Conservation (phyloP, 441 rosid genomes). For the Syzygium syzygioides region DNA sequence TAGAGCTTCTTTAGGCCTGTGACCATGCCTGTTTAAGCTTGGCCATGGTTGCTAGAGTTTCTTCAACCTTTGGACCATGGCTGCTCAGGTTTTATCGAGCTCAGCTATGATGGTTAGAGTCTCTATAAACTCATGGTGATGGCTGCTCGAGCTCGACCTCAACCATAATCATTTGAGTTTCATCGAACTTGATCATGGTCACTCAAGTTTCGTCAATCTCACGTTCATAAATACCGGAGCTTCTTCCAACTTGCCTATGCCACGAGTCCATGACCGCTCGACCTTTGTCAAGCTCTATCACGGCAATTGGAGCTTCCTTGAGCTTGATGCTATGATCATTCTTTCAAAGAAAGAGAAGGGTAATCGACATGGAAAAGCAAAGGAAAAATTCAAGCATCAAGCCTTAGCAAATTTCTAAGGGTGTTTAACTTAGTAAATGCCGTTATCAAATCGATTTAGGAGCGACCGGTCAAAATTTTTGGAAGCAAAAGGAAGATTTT, state of each 20-base stretch:
- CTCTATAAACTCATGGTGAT: neutral
- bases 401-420: neutral
- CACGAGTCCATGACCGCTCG: neutral
- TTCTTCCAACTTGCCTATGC: neutral
- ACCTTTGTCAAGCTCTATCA: neutral
- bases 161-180: neutral
- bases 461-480: neutral
- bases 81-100: neutral
- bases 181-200: neutral
- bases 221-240: neutral
- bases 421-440: neutral
- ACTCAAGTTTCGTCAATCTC: neutral
- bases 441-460: too few species aligned
- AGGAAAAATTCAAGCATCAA: neutral
- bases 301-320: neutral
- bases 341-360: neutral
- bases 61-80: neutral
- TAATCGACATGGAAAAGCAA: neutral
- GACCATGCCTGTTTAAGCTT: neutral
- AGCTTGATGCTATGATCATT: neutral
- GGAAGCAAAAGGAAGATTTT: neutral
- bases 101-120: rapidly evolving
- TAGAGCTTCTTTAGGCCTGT: neutral
- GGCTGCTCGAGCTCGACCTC: rapidly evolving
- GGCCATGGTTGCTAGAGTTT: neutral